phyloP scores from a whole-genome alignment of 495 filamentous ascomycete genomes.

The Chaetomium tenue region DNA sequence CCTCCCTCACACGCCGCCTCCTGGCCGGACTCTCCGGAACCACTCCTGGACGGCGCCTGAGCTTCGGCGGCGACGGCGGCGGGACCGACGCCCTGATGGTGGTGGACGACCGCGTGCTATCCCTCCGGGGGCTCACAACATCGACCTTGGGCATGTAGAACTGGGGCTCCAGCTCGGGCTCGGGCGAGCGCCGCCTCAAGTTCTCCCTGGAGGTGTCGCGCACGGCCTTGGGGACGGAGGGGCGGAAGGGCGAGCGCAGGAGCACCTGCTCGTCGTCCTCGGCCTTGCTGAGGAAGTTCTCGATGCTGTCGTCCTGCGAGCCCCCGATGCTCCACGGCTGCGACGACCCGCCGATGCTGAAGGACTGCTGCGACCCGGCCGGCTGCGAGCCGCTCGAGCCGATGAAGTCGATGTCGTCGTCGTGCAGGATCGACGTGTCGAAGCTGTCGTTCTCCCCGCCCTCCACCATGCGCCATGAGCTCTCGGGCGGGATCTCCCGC shows the following conservation, averaged over 20 bases:
- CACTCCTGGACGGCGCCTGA: conserved; percentile 30
- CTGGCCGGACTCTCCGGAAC: conserved; percentile 16
- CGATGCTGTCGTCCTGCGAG: conserved; percentile 50
- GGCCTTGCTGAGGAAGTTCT: conserved; percentile 43
- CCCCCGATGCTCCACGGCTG: conserved; percentile 37
- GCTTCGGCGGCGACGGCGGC: conserved; percentile 24
- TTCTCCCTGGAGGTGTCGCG: conserved; percentile 36
- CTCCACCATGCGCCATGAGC: conserved; percentile 54
- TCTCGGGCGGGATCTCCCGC: conserved; percentile 38
- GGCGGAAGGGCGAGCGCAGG: conserved; percentile 45
- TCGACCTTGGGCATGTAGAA: conserved; percentile 47
- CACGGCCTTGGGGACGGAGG: conserved; percentile 41
- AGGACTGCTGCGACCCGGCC: conserved; percentile 35
- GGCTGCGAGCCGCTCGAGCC: conserved; percentile 42
- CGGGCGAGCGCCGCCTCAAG: conserved; percentile 37
- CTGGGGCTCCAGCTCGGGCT: conserved; percentile 27
- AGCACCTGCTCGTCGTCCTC: conserved; percentile 48
- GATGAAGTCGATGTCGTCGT: conserved; percentile 43
- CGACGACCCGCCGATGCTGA: conserved; percentile 34
- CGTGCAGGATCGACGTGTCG: conserved; percentile 45
- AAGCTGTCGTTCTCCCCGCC: conserved; percentile 52
- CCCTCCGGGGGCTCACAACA: conserved; percentile 34
- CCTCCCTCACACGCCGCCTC: conserved; percentile 11
- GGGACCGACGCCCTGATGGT: conserved; percentile 21
- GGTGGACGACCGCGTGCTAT: conserved; percentile 28